Base-by-base conservation (phyloP, 768 basidiomycete species). In the Kwoniella newhampshirensis region DNA sequence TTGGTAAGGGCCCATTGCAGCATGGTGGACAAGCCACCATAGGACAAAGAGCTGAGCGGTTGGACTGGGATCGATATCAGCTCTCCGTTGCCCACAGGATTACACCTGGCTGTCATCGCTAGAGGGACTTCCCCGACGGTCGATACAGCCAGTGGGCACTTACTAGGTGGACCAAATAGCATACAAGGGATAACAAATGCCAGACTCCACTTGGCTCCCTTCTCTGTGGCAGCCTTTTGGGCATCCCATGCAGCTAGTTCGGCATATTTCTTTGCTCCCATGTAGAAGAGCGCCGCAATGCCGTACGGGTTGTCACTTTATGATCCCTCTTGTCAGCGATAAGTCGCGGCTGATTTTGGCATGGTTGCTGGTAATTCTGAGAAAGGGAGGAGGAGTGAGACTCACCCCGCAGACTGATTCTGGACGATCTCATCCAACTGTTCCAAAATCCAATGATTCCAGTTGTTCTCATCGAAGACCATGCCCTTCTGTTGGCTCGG, bases 401-500 rank as follows among this genome's bases (percentile, higher is more conserved):
- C 37, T 42, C 35, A 51, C 49, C 17, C 15, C 3, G 26, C 49
- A 2, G 18, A 32, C 27, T 54, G 21, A 41, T 51, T 54, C n/a
- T 54, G 23, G 39, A 49, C 49, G 35, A 68, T 59, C 43, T 60
- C 47, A 30, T 64, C 58, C 18, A 62, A 48, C 21, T 69, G 57
- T 18, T 69, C 62, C 15, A 61, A n/a, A 18, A 66, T 66, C 46
- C 64, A 57, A 3, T 66, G 66, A 57, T 73, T 70, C 68, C 71
- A 73, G 46, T 70, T 60, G 12, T 66, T 47, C 53, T 73, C 71
- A 21, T 58, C 64, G 54, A 68, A 46, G 20, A 61, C 52, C 37
- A 41, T 60, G 21, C 60, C 64, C 18, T 20, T 49, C 30, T 72
- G 70, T 12, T 55, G 35, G 4, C 44, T 46, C 12, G 62, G 57